phyloP scores from a whole-genome alignment of 148 eudicot species.

The Cornus controversa region DNA sequence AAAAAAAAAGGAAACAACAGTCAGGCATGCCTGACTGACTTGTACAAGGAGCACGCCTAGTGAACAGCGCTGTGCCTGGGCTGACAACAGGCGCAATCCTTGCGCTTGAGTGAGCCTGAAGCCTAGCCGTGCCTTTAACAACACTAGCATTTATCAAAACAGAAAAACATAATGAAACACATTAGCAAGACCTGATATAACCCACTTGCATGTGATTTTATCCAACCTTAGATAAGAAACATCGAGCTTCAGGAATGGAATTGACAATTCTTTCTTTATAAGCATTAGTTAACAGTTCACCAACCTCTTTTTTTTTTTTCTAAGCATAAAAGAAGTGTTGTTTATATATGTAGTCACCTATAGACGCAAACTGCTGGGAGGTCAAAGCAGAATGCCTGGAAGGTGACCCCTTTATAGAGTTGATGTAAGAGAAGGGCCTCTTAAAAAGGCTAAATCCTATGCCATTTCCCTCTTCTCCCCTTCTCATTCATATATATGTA shows the following conservation, averaged over 20 bases:
- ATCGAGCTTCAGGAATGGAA: neutral
- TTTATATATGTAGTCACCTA: neutral
- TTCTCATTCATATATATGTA: neutral
- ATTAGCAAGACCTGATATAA: neutral
- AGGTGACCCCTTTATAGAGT: neutral
- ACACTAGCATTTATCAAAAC: too few species aligned
- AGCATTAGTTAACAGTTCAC: neutral
- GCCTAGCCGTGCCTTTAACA: too few species aligned
- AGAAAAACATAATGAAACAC: neutral
- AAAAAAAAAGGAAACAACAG: too few species aligned
- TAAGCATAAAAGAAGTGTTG: too few species aligned
- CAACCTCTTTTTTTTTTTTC: neutral
- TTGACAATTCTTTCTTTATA: too few species aligned
- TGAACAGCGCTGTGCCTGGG: too few species aligned
- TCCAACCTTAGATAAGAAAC: neutral
- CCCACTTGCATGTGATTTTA: neutral
- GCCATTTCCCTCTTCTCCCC: neutral
- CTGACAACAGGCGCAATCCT: too few species aligned
- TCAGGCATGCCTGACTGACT: too few species aligned
- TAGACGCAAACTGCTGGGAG: slow-evolving; percentile 11
- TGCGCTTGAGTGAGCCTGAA: too few species aligned
- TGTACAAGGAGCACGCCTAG: too few species aligned
- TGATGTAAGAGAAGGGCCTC: neutral
- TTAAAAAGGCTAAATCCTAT: neutral
- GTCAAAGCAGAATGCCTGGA: neutral